Evolutionary conservation across 805 yeast genomes (phyloP).

Genomic region (Diddensiella santjacobensis): DNA sequence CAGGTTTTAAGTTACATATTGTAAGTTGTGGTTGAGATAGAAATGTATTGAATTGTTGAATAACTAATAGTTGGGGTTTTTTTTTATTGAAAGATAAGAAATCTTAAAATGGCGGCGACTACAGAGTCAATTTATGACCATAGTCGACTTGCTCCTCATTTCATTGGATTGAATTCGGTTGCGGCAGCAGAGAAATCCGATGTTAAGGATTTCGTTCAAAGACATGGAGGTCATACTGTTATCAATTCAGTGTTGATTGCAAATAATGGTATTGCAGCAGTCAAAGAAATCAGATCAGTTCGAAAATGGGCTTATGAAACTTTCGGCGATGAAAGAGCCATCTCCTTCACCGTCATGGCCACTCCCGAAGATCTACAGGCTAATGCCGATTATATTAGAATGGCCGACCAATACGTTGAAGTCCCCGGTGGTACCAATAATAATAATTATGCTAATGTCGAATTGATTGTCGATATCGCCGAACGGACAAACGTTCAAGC

Average conservation of each 20-base stretch:
- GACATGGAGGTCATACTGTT: conserved; percentile 92
- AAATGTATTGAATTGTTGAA: too few species aligned
- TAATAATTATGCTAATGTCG: conserved; percentile 97
- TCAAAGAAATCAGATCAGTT: conserved; percentile 93
- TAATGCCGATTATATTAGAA: conserved; percentile 94
- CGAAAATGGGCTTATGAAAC: conserved; percentile 99
- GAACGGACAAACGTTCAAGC: conserved; percentile 96
- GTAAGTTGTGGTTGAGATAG: too few species aligned
- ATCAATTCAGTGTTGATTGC: conserved; percentile 82
- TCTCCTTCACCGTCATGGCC: conserved; percentile 96
- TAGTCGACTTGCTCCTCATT: conserved; percentile 57
- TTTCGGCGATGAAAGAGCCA: conserved; percentile 92
- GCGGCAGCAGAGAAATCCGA: conserved; percentile 65
- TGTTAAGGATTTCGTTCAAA: conserved; percentile 78
- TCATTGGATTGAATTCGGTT: conserved; percentile 76
- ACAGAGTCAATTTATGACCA: conserved; percentile 24
- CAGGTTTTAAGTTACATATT: too few species aligned
- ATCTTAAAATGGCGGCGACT: too few species aligned
- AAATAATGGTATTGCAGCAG: conserved; percentile 99
- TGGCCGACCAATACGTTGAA: conserved; percentile 98
- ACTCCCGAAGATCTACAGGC: conserved; percentile 98
- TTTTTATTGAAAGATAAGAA: too few species aligned
- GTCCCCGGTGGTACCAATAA: conserved; percentile 99
- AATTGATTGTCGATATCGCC: conserved; percentile 92
- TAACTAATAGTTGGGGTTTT: too few species aligned